phyloP scores from a whole-genome alignment of 1,284 basidiomycete species.

The Sporisorium exsertum region DNA sequence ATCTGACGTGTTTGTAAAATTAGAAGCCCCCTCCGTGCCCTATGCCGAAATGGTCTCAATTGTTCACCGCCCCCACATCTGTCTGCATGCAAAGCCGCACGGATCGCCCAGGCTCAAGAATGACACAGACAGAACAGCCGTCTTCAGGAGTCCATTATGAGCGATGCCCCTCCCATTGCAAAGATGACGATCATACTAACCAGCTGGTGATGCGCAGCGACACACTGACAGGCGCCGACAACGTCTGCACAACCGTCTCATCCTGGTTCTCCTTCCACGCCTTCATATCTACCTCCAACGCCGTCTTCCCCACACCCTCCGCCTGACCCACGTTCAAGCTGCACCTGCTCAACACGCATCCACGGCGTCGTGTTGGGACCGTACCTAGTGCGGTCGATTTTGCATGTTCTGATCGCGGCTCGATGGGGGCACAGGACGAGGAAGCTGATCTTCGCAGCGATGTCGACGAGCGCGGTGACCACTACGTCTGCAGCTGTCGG shows the following conservation, averaged over 20 bases:
- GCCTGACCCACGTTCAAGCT: slow-evolving; percentile 4
- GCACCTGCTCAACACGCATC: slow-evolving; percentile 16
- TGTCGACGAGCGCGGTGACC: slow-evolving; percentile 14
- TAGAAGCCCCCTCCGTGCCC: background rate
- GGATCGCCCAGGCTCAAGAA: background rate
- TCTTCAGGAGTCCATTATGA: too few species aligned
- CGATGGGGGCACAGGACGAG: slow-evolving; percentile 20
- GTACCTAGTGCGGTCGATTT: slow-evolving; percentile 22
- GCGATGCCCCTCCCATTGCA: too few species aligned
- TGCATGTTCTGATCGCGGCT: slow-evolving; percentile 25
- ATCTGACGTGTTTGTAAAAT: slow-evolving; percentile 1
- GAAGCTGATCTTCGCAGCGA: slow-evolving; percentile 26
- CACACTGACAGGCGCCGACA: slow-evolving; percentile 20
- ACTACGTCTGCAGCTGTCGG: slow-evolving; percentile 31
- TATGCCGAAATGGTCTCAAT: background rate
- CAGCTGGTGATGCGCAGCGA: slow-evolving; percentile 14
- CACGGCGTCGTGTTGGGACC: slow-evolving; percentile 21
- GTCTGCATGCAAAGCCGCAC: background rate
- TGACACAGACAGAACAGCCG: background rate
- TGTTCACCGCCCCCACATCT: background rate
- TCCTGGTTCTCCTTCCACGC: slow-evolving; percentile 23
- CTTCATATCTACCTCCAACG: slow-evolving; percentile 28
- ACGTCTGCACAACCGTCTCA: slow-evolving; percentile 17
- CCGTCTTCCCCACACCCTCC: background rate
- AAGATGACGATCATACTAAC: background rate